These are phyloP conservation scores for Podospora fimiseda DNA, from an alignment of 495 filamentous ascomycete genomes.

Conservation along the genomic window DNA sequence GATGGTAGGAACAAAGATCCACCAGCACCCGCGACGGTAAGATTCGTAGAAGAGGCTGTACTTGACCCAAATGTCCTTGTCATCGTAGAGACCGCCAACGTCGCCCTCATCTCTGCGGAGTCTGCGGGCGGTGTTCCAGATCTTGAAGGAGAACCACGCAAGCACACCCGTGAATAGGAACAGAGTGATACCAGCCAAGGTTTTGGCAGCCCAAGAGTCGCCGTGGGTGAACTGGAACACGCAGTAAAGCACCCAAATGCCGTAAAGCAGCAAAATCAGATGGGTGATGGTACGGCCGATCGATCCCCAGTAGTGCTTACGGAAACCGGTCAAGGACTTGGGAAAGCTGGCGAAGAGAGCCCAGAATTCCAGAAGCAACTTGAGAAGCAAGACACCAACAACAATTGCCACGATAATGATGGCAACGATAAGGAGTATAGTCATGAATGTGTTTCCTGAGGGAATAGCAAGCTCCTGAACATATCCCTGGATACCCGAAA, in stretches of 20 bases:
- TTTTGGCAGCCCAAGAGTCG: conserved; percentile 92
- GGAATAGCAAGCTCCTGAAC: conserved; percentile 76
- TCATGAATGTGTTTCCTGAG: conserved; percentile 92
- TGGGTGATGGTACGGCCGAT: conserved; percentile 83
- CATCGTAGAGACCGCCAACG: conserved; percentile 65
- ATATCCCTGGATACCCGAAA: conserved; percentile 68
- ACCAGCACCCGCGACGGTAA: conserved; percentile 91
- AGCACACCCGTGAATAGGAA: conserved; percentile 72
- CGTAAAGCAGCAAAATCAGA: conserved; percentile 86
- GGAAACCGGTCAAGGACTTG: conserved; percentile 71
- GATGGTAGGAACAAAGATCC: conserved; percentile 88
- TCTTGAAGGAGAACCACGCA: conserved; percentile 72
- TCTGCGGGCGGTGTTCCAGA: conserved; percentile 66
- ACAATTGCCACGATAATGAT: conserved; percentile 79
- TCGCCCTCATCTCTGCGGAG: conserved; percentile 74
- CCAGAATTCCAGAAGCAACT: conserved; percentile 89
- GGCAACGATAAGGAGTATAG: conserved; percentile 78
- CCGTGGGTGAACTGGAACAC: conserved; percentile 90
- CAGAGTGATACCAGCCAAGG: conserved; percentile 77
- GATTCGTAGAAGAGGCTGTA: conserved; percentile 97
- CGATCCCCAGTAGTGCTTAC: conserved; percentile 91
- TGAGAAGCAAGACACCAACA: conserved; percentile 82
- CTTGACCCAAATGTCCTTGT: conserved; percentile 87
- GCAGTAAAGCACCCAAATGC: conserved; percentile 93
- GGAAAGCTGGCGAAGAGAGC: conserved; percentile 85